phyloP scores from a whole-genome alignment of 164 flowering plant genomes.

The Tinospora cordifolia region DNA sequence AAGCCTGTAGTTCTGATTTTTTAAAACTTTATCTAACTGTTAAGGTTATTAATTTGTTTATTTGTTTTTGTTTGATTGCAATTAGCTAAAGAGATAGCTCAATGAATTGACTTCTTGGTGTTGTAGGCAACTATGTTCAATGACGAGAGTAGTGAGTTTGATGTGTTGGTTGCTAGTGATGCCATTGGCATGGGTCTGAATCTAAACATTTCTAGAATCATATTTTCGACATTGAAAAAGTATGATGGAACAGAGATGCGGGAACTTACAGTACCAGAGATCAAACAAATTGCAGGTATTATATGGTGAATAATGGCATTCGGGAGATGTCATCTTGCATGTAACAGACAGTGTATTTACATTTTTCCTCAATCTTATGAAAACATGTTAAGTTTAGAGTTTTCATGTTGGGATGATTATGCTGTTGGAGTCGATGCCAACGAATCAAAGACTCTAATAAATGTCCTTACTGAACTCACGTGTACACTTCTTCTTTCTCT shows the following conservation, averaged over 20 bases:
- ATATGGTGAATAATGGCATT: not conserved
- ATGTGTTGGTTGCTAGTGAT: conserved; percentile 97
- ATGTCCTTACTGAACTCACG: not conserved
- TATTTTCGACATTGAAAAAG: conserved; percentile 73
- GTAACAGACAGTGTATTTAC: too few relatives aligned
- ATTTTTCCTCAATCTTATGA: not conserved
- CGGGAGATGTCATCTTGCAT: not conserved
- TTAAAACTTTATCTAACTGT: not conserved
- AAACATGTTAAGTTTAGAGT: not conserved
- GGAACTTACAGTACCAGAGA: conserved; percentile 71
- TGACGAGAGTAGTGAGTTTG: conserved; percentile 79
- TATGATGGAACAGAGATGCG: conserved; percentile 70
- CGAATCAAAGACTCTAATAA: too few relatives aligned
- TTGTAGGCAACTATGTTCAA: conserved; percentile 95
- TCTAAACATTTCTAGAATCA: conserved; percentile 82
- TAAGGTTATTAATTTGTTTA: not conserved
- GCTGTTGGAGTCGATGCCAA: not conserved
- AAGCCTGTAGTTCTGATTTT: not conserved
- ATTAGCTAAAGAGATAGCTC: conserved; percentile 14
- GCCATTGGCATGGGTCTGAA: conserved; percentile 99
- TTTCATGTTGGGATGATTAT: not conserved
- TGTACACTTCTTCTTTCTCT: too few relatives aligned
- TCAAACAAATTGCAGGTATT: conserved; percentile 95
- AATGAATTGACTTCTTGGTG: conserved; percentile 35
- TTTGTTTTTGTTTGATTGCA: not conserved